Evolutionary conservation across 2,329 filamentous ascomycete genomes (phyloP), one percentile per base, ranked within the genome.

Genomic region (Ramularia collo-cygni): DNA sequence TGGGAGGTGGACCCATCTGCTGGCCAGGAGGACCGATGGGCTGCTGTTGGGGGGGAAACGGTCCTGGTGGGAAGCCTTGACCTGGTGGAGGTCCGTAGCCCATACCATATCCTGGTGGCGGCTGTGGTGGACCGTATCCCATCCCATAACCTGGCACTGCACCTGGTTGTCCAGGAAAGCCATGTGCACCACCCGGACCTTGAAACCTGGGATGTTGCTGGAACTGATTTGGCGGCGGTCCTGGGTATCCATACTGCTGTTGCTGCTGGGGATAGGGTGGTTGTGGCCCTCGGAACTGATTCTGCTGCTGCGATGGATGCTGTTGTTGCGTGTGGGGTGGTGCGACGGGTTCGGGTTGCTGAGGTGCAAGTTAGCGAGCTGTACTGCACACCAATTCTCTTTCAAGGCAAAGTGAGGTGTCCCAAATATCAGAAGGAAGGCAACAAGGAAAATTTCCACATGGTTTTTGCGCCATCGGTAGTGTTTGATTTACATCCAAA

Each of bases 361-460:
- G 43, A 19, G 48, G 50, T 46, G 49, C 28, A 39, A 42, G 8
- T 38, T 33, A n/a, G 31, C n/a, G 17, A 18, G 16, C 31, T 19
- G 16, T 13, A 8, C 19, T 33, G 17, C 31, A 33, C 16, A 13
- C 10, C 10, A 9, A 16, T 33, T 19, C 21, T 24, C 21, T 6
- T 24, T 6, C 21, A 24, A 24, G 19, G 31, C 16, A 33, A n/a
- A 10, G 15, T 12, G 34, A 34, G 24, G 30, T 10, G 24, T 37
- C 37, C 19, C 37, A 31, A 38, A 39, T 47, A 55, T 95, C 88
- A 95, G 88, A 95, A 95, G 89, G 89, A 95, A 95, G 89, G 88
- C 89, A 95, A 95, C 89, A 54, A 54, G 88, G 89, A 95, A 82
- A 84, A 82, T 79, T 69, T 95, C 89, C 81, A 94, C 89, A 95